phyloP scores from a whole-genome alignment of 2,329 filamentous ascomycete species.

The Oidium heveae region DNA sequence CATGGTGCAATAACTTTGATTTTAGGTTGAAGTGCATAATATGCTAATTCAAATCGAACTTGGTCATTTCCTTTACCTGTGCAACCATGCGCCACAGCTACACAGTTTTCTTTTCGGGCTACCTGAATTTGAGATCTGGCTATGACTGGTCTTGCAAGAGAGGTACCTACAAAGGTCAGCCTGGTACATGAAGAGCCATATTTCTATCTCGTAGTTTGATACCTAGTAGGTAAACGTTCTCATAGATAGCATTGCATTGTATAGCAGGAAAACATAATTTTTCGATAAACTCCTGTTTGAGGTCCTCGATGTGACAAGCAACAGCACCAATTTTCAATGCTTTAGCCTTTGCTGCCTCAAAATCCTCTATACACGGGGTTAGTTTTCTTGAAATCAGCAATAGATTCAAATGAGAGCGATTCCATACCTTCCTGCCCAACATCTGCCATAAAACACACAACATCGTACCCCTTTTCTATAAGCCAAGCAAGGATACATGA shows the following conservation, averaged over 20 bases:
- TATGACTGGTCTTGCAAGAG: constrained; percentile 44
- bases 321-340: constrained; percentile 22
- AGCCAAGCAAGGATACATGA: constrained; percentile 21
- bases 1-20: constrained; percentile 56
- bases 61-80: constrained; percentile 42
- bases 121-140: constrained; percentile 33
- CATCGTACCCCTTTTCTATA: constrained; percentile 24
- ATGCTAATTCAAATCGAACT: constrained; percentile 38
- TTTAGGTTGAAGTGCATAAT: constrained; percentile 33
- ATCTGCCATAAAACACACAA: constrained; percentile 32
- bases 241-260: constrained; percentile 46
- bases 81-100: constrained; percentile 25
- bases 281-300: constrained; percentile 53
- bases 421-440: constrained; percentile 42
- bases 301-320: constrained; percentile 25
- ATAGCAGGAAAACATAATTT: constrained; percentile 52
- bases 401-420: not conserved
- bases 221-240: constrained; percentile 38
- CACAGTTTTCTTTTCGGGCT: constrained; percentile 30
- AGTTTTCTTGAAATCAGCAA: not conserved
- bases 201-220: too few relatives aligned
- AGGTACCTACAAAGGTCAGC: constrained; percentile 24
- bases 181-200: too few relatives aligned
- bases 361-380: constrained; percentile 44
- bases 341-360: constrained; percentile 46